These are phyloP conservation scores for Tephrocybe sp. DNA, from an alignment of 768 basidiomycete genomes.

Conservation along the genomic window DNA sequence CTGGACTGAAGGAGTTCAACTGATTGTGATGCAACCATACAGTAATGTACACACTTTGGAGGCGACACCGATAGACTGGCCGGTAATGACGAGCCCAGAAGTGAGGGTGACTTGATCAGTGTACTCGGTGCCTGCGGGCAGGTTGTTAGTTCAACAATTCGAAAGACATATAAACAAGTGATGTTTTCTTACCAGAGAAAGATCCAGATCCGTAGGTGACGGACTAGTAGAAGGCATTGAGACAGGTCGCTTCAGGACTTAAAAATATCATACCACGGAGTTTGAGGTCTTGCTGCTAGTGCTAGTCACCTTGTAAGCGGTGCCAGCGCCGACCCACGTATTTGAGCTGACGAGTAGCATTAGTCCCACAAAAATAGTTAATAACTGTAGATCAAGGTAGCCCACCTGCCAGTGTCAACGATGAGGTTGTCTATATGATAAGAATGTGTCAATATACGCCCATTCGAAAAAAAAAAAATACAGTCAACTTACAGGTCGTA, in stretches of 20 bases:
- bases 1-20: constrained; percentile 20
- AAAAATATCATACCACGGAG: constrained; percentile 39
- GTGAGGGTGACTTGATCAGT: constrained; percentile 54
- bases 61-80: constrained; percentile 70
- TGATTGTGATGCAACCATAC: background rate
- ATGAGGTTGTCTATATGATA: constrained; percentile 43
- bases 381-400: background rate
- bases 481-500: constrained; percentile 39
- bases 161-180: background rate
- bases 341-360: constrained; percentile 45
- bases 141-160: background rate
- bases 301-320: constrained; percentile 43
- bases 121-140: constrained; percentile 37
- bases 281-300: constrained; percentile 46
- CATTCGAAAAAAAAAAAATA: background rate
- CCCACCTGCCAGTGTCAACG: constrained; percentile 57
- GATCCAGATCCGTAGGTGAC: constrained; percentile 60
- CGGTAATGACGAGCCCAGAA: constrained; percentile 42
- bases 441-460: background rate
- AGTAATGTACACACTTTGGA: constrained; percentile 17
- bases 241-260: background rate
- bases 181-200: constrained; percentile 42
- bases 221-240: constrained; percentile 26
- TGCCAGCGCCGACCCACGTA: constrained; percentile 63
- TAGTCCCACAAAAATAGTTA: background rate